Percentiles rank a stretch among this genome's conserved stretches.
Conservation (phyloP, 2,329 filamentous ascomycete species). For the Fusarium citri region DNA sequence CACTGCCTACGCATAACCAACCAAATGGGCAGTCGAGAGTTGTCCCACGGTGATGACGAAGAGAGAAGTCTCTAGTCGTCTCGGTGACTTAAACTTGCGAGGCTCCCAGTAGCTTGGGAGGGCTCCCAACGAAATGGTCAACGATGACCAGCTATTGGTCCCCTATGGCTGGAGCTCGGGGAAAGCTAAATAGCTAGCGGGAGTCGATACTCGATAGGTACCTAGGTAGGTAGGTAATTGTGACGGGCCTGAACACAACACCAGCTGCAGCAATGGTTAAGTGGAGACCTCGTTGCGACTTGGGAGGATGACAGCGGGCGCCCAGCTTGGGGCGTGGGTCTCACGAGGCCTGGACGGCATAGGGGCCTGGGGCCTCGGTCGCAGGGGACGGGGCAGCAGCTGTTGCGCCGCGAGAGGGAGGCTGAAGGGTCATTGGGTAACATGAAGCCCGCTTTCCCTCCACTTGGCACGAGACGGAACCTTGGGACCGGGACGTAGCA, state of each 20-base stretch:
- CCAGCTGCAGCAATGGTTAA: constrained; percentile 16
- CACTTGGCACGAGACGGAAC: constrained; percentile 21
- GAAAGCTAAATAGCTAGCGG: constrained; percentile 10
- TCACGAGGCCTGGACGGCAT: constrained; percentile 18
- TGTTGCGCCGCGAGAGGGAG: constrained; percentile 28
- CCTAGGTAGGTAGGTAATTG: neutral
- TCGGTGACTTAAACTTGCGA: constrained; percentile 4
- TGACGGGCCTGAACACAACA: constrained; percentile 23
- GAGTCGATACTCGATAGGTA: constrained; percentile 1
- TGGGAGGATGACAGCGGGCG: constrained; percentile 30
- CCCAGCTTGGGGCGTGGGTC: constrained; percentile 27
- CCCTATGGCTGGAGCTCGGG: constrained; percentile 22
- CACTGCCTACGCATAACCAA: neutral
- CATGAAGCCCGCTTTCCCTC: constrained; percentile 15
- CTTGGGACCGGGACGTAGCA: constrained; percentile 25
- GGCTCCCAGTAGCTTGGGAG: constrained; percentile 25
- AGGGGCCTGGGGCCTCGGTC: constrained; percentile 18
- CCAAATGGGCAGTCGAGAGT: neutral
- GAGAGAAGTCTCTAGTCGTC: constrained; percentile 1
- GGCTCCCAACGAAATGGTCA: constrained; percentile 35
- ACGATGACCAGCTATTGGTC: constrained; percentile 33
- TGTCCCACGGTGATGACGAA: neutral
- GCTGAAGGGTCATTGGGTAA: constrained; percentile 13
- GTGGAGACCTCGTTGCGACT: constrained; percentile 6
- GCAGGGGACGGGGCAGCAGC: constrained; percentile 33